These are phyloP conservation scores for Acanthamoeba healyi DNA, from an alignment of 208 protist species.

Conservation along the genomic window DNA sequence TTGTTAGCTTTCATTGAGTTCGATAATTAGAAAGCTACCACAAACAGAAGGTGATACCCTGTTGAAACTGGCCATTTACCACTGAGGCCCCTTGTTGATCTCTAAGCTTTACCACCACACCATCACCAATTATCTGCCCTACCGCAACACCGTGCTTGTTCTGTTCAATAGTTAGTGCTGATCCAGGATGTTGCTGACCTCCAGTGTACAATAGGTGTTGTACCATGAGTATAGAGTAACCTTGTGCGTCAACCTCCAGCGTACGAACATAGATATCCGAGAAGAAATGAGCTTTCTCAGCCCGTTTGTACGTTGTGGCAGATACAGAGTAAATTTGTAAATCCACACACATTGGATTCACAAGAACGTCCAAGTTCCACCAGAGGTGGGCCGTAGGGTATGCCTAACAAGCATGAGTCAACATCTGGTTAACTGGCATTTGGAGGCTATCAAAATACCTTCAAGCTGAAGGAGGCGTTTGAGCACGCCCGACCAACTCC, in stretches of 20 bases:
- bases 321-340: background rate
- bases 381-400: background rate
- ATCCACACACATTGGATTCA: background rate
- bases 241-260: background rate
- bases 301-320: background rate
- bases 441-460: too few relatives aligned
- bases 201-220: too few relatives aligned
- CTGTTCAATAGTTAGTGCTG: background rate
- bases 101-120: background rate
- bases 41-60: background rate
- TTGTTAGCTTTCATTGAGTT: too few relatives aligned
- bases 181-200: background rate
- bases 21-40: too few relatives aligned
- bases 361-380: background rate
- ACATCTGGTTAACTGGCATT: too few relatives aligned
- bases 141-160: background rate
- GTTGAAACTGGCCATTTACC: background rate
- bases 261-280: background rate
- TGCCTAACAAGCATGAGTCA: background rate
- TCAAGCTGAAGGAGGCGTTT: background rate
- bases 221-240: background rate
- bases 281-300: background rate
- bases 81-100: background rate
- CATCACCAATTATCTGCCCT: background rate
- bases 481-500: background rate